Percentiles rank a stretch among this genome's conserved stretches.
phyloP scores from a whole-genome alignment of 2,329 filamentous ascomycete genomes.

The Helotiales sp. region DNA sequence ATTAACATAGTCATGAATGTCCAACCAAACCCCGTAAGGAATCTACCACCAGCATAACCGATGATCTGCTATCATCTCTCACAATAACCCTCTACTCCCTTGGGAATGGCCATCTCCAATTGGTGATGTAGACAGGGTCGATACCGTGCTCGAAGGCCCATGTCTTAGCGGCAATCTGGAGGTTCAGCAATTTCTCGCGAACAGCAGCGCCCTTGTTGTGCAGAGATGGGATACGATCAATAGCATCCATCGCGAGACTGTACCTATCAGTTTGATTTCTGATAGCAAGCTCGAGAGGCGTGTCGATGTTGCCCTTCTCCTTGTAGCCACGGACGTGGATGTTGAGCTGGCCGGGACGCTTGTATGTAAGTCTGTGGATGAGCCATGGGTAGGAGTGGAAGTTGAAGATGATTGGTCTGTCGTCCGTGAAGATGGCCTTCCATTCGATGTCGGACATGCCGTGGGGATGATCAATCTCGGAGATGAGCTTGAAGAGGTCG shows the following conservation, averaged over 20 bases:
- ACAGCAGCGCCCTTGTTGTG: constrained; percentile 67
- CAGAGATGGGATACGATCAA: constrained; percentile 68
- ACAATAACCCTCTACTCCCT: constrained; percentile 9
- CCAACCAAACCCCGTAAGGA: background rate
- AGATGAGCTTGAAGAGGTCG: constrained; percentile 80
- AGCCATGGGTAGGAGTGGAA: constrained; percentile 86
- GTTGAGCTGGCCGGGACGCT: constrained; percentile 69
- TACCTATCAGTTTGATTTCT: constrained; percentile 79
- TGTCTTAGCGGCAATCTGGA: constrained; percentile 66
- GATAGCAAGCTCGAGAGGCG: constrained; percentile 78
- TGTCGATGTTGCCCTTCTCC: constrained; percentile 86
- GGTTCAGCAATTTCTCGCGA: constrained; percentile 66
- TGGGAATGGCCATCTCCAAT: constrained; percentile 41
- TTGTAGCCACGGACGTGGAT: constrained; percentile 79
- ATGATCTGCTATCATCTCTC: background rate
- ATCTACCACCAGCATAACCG: background rate
- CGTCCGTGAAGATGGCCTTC: constrained; percentile 70
- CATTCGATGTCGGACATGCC: constrained; percentile 71
- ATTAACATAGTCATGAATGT: background rate
- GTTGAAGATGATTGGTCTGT: constrained; percentile 80
- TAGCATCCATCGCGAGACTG: constrained; percentile 76
- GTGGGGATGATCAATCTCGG: constrained; percentile 72
- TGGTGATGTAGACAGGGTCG: constrained; percentile 56
- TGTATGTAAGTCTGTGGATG: constrained; percentile 77
- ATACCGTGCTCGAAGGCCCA: constrained; percentile 72